Percentiles rank a stretch among this genome's conserved stretches.
These are phyloP conservation scores for Pelargonium citronellum DNA, from an alignment of 441 rosid genomes.

Conservation along the genomic window DNA sequence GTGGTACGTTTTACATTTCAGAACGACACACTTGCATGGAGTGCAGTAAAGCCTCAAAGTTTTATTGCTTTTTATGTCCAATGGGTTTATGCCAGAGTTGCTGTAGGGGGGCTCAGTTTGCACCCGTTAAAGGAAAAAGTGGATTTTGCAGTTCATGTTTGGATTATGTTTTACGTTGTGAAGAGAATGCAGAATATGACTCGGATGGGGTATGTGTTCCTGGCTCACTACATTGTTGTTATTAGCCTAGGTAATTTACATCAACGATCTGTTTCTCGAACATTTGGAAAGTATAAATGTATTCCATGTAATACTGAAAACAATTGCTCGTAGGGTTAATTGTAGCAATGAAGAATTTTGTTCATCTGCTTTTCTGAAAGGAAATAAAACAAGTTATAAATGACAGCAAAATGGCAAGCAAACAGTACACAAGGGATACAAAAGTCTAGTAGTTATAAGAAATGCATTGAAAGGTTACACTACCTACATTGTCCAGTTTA, in stretches of 20 bases:
- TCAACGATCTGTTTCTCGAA: not conserved
- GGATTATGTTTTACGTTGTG: slow-evolving; percentile 23
- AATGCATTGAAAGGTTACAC: too few species aligned
- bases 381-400: too few species aligned
- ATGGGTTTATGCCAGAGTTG: slow-evolving; percentile 36
- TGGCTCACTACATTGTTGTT: not conserved
- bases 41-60: slow-evolving; percentile 29
- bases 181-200: slow-evolving; percentile 26
- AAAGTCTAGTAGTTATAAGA: too few species aligned
- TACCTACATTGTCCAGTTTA: too few species aligned
- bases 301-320: too few species aligned
- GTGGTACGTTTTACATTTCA: slow-evolving; percentile 23
- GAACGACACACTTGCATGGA: slow-evolving; percentile 42
- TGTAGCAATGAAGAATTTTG: too few species aligned
- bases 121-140: slow-evolving; percentile 16
- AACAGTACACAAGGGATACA: too few species aligned
- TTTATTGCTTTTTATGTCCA: slow-evolving; percentile 39
- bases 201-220: slow-evolving; percentile 28
- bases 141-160: slow-evolving; percentile 40
- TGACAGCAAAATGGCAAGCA: too few species aligned
- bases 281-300: not conserved
- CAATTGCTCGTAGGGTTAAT: too few species aligned
- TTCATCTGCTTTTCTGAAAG: too few species aligned
- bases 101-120: slow-evolving; percentile 23
- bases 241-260: not conserved